phyloP scores from a whole-genome alignment of 2,329 filamentous ascomycete genomes.

The Blastomyces silverae region DNA sequence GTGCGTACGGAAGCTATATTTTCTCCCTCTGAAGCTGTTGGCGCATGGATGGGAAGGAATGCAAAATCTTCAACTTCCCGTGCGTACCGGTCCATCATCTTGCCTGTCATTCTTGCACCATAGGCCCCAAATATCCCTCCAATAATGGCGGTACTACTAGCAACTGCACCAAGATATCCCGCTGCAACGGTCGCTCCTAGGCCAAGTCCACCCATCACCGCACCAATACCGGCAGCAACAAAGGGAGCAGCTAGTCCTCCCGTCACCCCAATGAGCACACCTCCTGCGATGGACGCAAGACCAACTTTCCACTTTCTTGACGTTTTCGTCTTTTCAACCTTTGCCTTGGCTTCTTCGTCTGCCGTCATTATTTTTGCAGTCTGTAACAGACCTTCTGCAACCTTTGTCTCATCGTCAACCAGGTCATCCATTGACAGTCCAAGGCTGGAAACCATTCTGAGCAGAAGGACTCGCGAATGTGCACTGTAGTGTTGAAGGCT shows the following conservation, averaged over 20 bases:
- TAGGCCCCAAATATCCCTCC: conserved; percentile 91
- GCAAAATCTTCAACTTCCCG: conserved; percentile 84
- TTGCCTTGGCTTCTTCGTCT: conserved; percentile 67
- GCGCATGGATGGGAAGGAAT: conserved; percentile 62
- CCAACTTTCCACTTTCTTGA: conserved; percentile 73
- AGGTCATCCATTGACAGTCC: conserved; percentile 59
- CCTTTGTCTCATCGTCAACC: conserved; percentile 64
- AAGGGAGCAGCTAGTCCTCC: conserved; percentile 72
- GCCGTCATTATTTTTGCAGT: conserved; percentile 71
- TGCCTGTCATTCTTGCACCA: conserved; percentile 69
- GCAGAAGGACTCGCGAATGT: conserved; percentile 64
- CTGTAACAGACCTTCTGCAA: conserved; percentile 67
- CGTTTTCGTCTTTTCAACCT: conserved; percentile 59
- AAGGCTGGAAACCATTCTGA: conserved; percentile 64
- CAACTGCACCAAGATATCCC: conserved; percentile 69
- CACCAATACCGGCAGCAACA: conserved; percentile 70
- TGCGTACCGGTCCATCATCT: conserved; percentile 83
- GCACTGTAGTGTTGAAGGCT: conserved; percentile 72
- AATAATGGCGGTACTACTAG: conserved; percentile 70
- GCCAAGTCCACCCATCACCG: conserved; percentile 68
- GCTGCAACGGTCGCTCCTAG: conserved; percentile 68
- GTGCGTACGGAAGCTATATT: conserved; percentile 40
- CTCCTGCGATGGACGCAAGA: conserved; percentile 78
- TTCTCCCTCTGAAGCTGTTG: conserved; percentile 25
- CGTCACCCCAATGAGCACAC: conserved; percentile 76